Evolutionary conservation across 331 rosid genomes (phyloP), one percentile per base, ranked within the genome.

Genomic region (Quercus phellos): DNA sequence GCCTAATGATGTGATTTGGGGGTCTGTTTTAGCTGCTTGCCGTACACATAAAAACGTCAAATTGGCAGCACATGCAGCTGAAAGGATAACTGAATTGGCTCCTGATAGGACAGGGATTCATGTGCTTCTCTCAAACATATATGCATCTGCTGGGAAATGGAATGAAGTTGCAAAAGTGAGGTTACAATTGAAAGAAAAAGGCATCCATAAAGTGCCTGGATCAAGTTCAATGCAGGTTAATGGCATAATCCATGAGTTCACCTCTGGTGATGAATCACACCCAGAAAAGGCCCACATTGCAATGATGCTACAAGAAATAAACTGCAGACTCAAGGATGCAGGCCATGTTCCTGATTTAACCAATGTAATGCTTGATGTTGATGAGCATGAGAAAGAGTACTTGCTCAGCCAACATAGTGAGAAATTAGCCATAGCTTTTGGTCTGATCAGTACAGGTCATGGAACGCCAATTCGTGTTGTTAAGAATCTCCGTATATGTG

Each of bases 111-210:
- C 86, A 30, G 97, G 92, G 21, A 70, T 78, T 78, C 94, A 77
- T 46, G 94, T 91, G 73, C 88, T 90, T 67, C 77, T 91, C 38
- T 91, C 98, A 32, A 91, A 93, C 81, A 85, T 91, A 74, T 87
- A 91, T 79, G 97, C 97, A 66, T 90, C 88, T 19, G 87, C 97
- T 55, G 90, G 90, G 69, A 89, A 84, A 77, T 91, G 98, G 98
- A 85, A 13, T 22, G 94, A 91, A 55, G 97, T 92, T 60, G 94
- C 97, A 55, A 87, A 90, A 81, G 96, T 94, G 78, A 92, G 98
- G 86, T 38, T 90, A 70, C 88, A 80, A 19, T 68, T 90, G 89
- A 94, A 88, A 83, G 93, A 89, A 76, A 87, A 72, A 68, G 90
- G 96, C 19, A 68, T 90, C 42, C 87, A 78, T 51, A 94, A 91